phyloP scores from a whole-genome alignment of 2,329 filamentous ascomycete species.

The Keithomyces neogunnii region DNA sequence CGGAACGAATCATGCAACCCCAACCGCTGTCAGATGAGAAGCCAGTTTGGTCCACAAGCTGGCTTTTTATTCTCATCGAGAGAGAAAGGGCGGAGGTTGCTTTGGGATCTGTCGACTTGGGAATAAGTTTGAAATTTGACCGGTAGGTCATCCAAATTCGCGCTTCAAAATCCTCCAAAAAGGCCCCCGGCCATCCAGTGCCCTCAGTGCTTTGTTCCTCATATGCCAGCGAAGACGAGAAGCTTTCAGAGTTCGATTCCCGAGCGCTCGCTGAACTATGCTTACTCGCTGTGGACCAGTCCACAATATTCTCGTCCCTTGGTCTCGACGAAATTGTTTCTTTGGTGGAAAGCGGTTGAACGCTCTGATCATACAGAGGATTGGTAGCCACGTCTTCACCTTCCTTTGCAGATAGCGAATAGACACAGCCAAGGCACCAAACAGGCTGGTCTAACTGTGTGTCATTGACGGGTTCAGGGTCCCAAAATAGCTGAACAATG shows the following conservation, averaged over 20 bases:
- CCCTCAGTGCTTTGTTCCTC: constrained; percentile 35
- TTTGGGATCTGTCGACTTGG: constrained; percentile 66
- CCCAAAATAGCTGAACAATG: constrained; percentile 87
- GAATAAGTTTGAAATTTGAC: constrained; percentile 75
- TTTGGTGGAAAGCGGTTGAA: not conserved
- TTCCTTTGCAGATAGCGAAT: constrained; percentile 29
- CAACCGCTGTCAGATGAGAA: constrained; percentile 94
- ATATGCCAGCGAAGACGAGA: constrained; percentile 42
- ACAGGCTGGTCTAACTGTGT: constrained; percentile 57
- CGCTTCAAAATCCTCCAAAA: constrained; percentile 89
- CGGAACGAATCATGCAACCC: constrained; percentile 98
- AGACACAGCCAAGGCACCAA: constrained; percentile 67
- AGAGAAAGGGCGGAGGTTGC: constrained; percentile 68
- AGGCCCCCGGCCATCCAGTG: constrained; percentile 75
- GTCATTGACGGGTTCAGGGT: constrained; percentile 80
- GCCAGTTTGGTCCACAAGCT: constrained; percentile 67
- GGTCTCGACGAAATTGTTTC: not conserved
- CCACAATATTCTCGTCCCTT: not conserved
- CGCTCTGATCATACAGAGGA: not conserved
- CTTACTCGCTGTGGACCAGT: constrained; percentile 1
- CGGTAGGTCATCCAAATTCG: constrained; percentile 95
- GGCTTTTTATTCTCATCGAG: constrained; percentile 72
- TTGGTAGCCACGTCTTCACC: not conserved
- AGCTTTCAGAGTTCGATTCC: constrained; percentile 41
- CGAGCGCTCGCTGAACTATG: constrained; percentile 36